phyloP scores from a whole-genome alignment of 331 rosid species.

The Acacia concinna region DNA sequence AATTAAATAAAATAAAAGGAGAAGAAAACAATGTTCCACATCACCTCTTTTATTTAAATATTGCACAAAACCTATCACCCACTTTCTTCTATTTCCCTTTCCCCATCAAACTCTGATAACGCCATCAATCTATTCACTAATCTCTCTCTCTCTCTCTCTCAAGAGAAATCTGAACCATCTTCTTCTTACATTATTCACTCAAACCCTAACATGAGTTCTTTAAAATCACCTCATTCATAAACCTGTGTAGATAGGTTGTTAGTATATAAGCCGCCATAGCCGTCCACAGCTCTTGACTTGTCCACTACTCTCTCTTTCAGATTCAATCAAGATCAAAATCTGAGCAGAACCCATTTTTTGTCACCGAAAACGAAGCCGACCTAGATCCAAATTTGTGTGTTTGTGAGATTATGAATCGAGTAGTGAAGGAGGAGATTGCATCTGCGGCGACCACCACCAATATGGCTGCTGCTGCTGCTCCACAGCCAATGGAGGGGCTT shows the following conservation, averaged over 20 bases:
- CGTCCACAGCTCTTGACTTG: neutral
- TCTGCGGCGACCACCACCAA: slow-evolving; percentile 9
- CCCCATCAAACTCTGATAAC: neutral
- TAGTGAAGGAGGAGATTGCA: slow-evolving; percentile 55
- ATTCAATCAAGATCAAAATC: slow-evolving; percentile 19
- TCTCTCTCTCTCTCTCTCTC: slow-evolving; percentile 9
- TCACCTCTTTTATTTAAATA: neutral
- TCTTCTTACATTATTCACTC: neutral
- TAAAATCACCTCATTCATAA: slow-evolving; percentile 1
- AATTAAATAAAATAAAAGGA: neutral
- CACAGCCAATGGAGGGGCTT: slow-evolving; percentile 68
- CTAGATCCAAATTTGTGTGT: slow-evolving; percentile 26
- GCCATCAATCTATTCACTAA: neutral
- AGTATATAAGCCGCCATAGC: neutral
- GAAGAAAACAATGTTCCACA: neutral
- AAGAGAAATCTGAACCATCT: neutral
- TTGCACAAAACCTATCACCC: neutral
- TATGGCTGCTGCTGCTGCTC: slow-evolving; percentile 6
- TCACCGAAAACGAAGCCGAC: neutral
- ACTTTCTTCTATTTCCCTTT: slow-evolving; percentile 2
- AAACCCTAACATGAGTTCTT: neutral
- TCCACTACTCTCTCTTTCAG: neutral
- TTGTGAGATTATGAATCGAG: slow-evolving; percentile 42
- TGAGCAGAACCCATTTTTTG: neutral
- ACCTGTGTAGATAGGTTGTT: neutral